Conservation (phyloP, 257 asterid species). For the Plantago elongata region DNA sequence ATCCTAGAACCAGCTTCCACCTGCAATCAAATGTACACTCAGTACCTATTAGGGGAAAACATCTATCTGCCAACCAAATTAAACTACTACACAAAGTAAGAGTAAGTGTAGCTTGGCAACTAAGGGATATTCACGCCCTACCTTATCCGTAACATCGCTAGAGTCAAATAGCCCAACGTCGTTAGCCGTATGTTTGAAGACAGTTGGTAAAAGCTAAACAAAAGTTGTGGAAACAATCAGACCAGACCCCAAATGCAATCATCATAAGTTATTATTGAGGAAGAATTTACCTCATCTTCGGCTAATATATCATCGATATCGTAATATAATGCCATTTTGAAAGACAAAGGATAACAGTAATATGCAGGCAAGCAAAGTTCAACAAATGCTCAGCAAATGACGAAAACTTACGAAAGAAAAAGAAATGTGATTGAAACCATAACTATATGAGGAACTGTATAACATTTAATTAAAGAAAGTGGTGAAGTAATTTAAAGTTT, state of each 20-base stretch:
- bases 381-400: neutral
- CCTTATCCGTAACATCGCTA: conserved; percentile 71
- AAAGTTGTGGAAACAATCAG: conserved; percentile 12
- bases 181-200: conserved; percentile 66
- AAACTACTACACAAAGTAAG: neutral
- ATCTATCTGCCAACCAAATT: too few relatives aligned
- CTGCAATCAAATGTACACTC: conserved; percentile 27
- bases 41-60: too few relatives aligned
- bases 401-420: neutral
- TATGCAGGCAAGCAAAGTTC: conserved; percentile 2
- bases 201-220: conserved; percentile 61
- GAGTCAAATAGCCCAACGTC: conserved; percentile 79
- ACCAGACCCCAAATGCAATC: conserved; percentile 4
- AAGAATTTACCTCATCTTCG: conserved; percentile 68
- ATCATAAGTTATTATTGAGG: neutral
- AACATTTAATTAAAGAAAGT: too few relatives aligned
- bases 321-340: conserved; percentile 62
- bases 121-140: conserved; percentile 6
- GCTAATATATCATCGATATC: conserved; percentile 83
- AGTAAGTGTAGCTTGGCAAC: neutral
- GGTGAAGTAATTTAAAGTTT: too few relatives aligned
- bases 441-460: too few relatives aligned
- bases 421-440: neutral
- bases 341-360: neutral
- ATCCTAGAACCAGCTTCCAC: conserved; percentile 76